Percentiles rank a stretch among this genome's conserved stretches.
These are phyloP conservation scores for Blastobotrys muscicola DNA, from an alignment of 805 yeast species.

Conservation along the genomic window DNA sequence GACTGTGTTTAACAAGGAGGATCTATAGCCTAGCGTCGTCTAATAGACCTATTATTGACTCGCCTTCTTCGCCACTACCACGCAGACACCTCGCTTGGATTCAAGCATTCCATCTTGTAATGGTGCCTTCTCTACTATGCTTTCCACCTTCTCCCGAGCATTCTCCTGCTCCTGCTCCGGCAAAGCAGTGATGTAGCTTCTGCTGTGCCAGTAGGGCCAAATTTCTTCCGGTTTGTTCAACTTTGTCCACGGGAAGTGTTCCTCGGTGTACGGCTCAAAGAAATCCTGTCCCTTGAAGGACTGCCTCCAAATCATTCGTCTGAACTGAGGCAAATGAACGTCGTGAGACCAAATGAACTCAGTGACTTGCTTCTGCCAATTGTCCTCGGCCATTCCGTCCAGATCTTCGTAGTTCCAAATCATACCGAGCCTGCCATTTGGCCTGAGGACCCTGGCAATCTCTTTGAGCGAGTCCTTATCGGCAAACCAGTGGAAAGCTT, in stretches of 20 bases:
- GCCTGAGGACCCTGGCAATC: slow-evolving; percentile 41
- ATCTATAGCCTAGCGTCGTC: no score
- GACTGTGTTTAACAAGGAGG: no score
- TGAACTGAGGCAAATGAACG: slow-evolving; percentile 46
- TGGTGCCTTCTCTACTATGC: slow-evolving; percentile 17
- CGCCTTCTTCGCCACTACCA: slow-evolving; percentile 15
- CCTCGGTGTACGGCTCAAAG: slow-evolving; percentile 31
- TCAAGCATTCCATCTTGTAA: slow-evolving; percentile 9
- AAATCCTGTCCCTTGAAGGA: slow-evolving; percentile 26
- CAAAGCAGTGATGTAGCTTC: slow-evolving; percentile 44
- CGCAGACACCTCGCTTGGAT: slow-evolving; percentile 20
- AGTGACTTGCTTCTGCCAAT: slow-evolving; percentile 33
- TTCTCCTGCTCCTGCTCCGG: slow-evolving; percentile 29
- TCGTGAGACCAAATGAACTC: slow-evolving; percentile 32
- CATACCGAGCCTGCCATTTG: slow-evolving; percentile 41
- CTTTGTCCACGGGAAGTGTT: slow-evolving; percentile 23
- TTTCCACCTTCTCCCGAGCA: slow-evolving; percentile 28
- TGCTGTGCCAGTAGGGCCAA: slow-evolving; percentile 43
- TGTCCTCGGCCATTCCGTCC: slow-evolving; percentile 19
- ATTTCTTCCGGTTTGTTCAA: slow-evolving; percentile 26
- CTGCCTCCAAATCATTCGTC: slow-evolving; percentile 39
- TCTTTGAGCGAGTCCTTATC: slow-evolving; percentile 40
- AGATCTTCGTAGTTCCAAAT: slow-evolving; percentile 50
- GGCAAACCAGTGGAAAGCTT: slow-evolving; percentile 63
- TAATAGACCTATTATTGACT: no score